Evolutionary conservation across 176 grass and related monocot species (phyloP).

Genomic region (Guadua angustifolia): DNA sequence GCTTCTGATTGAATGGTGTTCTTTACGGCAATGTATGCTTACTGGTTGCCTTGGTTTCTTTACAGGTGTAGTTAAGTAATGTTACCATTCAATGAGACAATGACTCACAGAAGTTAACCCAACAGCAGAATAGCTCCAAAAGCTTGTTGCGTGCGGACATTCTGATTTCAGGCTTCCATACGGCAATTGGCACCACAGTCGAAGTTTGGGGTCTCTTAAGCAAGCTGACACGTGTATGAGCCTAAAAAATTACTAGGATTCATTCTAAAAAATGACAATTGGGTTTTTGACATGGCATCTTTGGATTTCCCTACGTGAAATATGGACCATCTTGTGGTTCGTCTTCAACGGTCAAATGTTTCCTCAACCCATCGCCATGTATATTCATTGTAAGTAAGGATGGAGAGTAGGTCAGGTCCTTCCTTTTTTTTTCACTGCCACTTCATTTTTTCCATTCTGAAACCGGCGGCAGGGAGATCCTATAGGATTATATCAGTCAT

Average conservation of each 20-base stretch:
- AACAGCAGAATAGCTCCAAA: conserved; percentile 32
- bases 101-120: conserved; percentile 25
- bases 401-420: conserved; percentile 33
- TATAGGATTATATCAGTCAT: background rate
- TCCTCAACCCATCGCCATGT: conserved; percentile 14
- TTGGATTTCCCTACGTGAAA: conserved; percentile 30
- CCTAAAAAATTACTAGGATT: background rate
- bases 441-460: conserved; percentile 31
- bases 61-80: conserved; percentile 28
- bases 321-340: conserved; percentile 18
- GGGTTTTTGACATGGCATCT: conserved; percentile 21
- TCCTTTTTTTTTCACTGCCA: background rate
- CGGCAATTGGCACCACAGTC: background rate
- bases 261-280: conserved; percentile 21
- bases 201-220: conserved; percentile 23
- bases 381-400: conserved; percentile 50
- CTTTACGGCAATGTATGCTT: conserved; percentile 11
- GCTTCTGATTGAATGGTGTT: background rate
- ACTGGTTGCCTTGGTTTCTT: conserved; percentile 17
- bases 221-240: background rate
- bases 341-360: conserved; percentile 4
- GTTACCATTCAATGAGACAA: conserved; percentile 13
- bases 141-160: background rate
- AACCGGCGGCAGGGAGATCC: conserved; percentile 31
- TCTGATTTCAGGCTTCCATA: conserved; percentile 24